Base-by-base conservation (phyloP, 768 basidiomycete genomes). In the Russula lepida region DNA sequence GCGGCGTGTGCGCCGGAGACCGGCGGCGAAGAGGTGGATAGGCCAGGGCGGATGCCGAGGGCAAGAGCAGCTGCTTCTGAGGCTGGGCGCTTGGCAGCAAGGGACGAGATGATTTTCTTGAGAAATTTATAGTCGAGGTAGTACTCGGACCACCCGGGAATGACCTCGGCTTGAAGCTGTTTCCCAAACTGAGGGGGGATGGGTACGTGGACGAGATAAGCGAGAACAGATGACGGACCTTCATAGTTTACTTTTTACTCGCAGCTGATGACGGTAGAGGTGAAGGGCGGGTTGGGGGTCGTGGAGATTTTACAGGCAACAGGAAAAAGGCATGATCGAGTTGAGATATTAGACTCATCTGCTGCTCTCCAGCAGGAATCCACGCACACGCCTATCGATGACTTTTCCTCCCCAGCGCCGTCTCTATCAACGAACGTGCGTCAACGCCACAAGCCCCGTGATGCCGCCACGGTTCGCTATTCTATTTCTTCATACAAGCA, bases 111-210 rank as follows among this genome's bases (percentile, higher is more conserved):
- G 69, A 98, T 98, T 81, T 98, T 93, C 77, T 97, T 97, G 72
- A 97, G 81, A 69, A 88, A 89, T 78, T 99, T 99, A 83, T 99
- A 99, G 76, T 98, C 95, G 62, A 98, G 84, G 75, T 98, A 98
- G 77, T 91, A 92, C 46, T 79, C 72, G 30, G 91, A 92, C 95
- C 95, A 99, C 76, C 95, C 95, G 54, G 95, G 94, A 57, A 98
- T 86, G 77, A 97, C 93, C 72, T 95, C 89, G 32, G 89, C 84
- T 74, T 93, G 94, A 64, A 99, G 93, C 63, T 92, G 89, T 79
- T 99, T 99, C 68, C 97, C 97, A 74, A 99, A 99, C 95, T 98
- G 69, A 64, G 49, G 41, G 47, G 48, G 58, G 51, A 53, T 25
- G 28, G 35, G 25, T n/a, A 50, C 56, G 30, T 21, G 7, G 41